These are phyloP conservation scores for Copromyces sp. DNA, from an alignment of 495 filamentous ascomycete species.

Conservation along the genomic window DNA sequence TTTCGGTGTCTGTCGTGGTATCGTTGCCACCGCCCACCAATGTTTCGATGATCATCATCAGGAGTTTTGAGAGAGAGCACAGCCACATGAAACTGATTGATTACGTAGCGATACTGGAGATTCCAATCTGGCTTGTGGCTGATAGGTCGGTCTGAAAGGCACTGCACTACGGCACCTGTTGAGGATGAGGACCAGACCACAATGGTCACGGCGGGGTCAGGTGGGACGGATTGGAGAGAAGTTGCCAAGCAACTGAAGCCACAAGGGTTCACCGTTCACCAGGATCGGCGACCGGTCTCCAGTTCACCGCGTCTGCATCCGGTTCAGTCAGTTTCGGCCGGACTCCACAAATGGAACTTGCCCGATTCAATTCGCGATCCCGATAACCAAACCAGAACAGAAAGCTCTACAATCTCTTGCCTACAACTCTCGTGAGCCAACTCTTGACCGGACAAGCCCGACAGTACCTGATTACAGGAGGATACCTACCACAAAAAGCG, in stretches of 20 bases:
- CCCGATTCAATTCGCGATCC: background rate
- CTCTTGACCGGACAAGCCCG: conserved; percentile 1
- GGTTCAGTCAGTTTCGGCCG: background rate
- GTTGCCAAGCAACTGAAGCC: background rate
- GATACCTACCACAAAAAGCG: background rate
- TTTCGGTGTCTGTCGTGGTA: background rate
- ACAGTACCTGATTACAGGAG: background rate
- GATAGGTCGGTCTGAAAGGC: background rate
- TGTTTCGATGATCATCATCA: background rate
- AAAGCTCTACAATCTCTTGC: background rate
- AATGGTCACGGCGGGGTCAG: background rate
- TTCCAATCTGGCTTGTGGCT: background rate
- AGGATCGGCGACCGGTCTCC: background rate
- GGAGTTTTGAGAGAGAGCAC: background rate
- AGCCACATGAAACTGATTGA: background rate
- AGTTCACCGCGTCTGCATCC: background rate
- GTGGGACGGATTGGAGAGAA: background rate
- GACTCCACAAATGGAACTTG: background rate
- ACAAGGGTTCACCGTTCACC: background rate
- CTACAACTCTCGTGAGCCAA: conserved; percentile 17
- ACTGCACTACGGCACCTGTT: background rate
- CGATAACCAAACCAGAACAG: background rate
- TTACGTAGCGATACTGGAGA: background rate
- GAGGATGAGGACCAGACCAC: background rate
- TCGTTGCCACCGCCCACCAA: background rate